These are phyloP conservation scores for Patellaria atrata DNA, from an alignment of 495 filamentous ascomycete species.

Conservation along the genomic window DNA sequence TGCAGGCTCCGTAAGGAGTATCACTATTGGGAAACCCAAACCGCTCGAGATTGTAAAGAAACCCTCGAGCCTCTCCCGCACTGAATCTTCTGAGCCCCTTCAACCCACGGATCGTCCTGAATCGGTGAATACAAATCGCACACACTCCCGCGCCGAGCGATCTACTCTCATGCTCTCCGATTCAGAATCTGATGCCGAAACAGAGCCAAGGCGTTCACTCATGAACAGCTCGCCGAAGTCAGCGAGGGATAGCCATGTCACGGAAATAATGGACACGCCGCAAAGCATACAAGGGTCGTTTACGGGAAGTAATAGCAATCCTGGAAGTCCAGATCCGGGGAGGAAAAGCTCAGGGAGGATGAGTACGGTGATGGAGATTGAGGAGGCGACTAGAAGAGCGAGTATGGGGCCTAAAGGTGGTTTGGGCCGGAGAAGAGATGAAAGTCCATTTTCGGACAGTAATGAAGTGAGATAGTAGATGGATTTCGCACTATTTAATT, in stretches of 20 bases:
- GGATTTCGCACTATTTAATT: too few species aligned
- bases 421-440: too few species aligned
- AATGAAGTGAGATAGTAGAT: too few species aligned
- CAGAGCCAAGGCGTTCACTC: slow-evolving; percentile 15
- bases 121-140: slow-evolving; percentile 18
- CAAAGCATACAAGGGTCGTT: slow-evolving; percentile 16
- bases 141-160: slow-evolving; percentile 17
- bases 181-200: slow-evolving; percentile 15
- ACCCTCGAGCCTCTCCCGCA: slow-evolving; percentile 10
- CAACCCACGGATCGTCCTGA: slow-evolving; percentile 9
- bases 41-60: slow-evolving; percentile 21
- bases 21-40: slow-evolving; percentile 20
- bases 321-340: slow-evolving; percentile 6
- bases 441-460: slow-evolving; percentile 20
- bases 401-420: slow-evolving; percentile 17
- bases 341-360: slow-evolving; percentile 10
- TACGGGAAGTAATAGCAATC: slow-evolving; percentile 18
- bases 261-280: slow-evolving; percentile 18
- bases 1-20: slow-evolving; percentile 17
- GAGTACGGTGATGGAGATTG: slow-evolving; percentile 17
- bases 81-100: slow-evolving; percentile 6
- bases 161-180: slow-evolving; percentile 7
- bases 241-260: slow-evolving; percentile 14
- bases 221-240: slow-evolving; percentile 12
- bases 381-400: slow-evolving; percentile 24